Evolutionary conservation across 129 eudicot species (phyloP).

Genomic region (Escallonia herrerae): DNA sequence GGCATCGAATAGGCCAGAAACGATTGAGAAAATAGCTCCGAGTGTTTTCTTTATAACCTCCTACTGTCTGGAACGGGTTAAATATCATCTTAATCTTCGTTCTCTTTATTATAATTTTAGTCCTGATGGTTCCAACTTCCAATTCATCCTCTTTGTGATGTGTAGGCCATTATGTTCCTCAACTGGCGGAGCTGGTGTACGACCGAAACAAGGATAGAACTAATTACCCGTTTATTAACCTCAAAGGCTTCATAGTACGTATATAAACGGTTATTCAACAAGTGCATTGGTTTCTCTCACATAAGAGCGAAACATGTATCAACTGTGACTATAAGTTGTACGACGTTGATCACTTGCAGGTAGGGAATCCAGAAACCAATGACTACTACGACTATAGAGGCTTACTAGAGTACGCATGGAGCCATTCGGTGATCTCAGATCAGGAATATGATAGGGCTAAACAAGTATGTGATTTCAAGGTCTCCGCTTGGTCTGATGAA

Average conservation of each 20-base stretch:
- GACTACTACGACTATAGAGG: slow-evolving; percentile 48
- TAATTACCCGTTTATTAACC: slow-evolving; percentile 32
- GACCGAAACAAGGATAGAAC: slow-evolving; percentile 36
- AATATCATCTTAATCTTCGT: no score
- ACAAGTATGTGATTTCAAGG: slow-evolving; percentile 33
- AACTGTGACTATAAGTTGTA: no score
- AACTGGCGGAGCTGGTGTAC: slow-evolving; percentile 52
- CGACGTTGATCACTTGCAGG: slow-evolving; percentile 19
- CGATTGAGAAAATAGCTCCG: no score
- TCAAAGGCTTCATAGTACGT: slow-evolving; percentile 70
- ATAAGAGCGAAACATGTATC: no score
- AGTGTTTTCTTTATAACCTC: no score
- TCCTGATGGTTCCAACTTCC: no score
- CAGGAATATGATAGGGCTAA: slow-evolving; percentile 23
- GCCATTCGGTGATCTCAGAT: slow-evolving; percentile 52
- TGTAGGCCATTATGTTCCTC: slow-evolving; percentile 66
- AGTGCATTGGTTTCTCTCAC: no score
- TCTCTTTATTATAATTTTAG: no score
- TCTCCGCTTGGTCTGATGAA: slow-evolving; percentile 27
- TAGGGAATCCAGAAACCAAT: slow-evolving; percentile 55
- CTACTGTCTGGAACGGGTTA: no score
- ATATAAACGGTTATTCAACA: background rate
- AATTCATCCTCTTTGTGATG: background rate
- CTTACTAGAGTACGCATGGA: slow-evolving; percentile 58
- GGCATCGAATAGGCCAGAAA: no score